Conservation (phyloP, 257 asterid genomes). For the Solanum virginianum region DNA sequence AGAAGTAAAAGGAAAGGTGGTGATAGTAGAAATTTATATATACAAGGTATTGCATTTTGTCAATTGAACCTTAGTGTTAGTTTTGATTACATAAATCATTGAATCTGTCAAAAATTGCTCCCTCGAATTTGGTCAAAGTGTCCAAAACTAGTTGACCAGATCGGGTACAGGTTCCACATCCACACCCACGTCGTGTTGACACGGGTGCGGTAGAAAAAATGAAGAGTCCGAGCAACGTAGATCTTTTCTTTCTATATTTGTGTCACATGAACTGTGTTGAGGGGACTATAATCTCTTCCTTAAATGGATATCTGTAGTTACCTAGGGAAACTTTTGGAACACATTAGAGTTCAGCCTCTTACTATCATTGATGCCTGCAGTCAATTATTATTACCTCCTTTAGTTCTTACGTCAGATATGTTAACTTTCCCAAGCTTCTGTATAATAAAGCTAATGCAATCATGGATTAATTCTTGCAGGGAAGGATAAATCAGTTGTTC, state of each 20-base stretch:
- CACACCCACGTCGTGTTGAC: no score
- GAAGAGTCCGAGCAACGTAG: no score
- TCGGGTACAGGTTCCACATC: no score
- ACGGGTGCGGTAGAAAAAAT: no score
- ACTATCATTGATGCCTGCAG: not conserved
- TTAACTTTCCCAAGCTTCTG: not conserved
- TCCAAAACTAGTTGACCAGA: no score
- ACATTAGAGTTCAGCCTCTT: not conserved
- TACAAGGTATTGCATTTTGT: no score
- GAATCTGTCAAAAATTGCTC: no score
- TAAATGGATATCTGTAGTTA: not conserved
- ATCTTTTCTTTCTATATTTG: not conserved
- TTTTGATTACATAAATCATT: no score
- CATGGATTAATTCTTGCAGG: slow-evolving; percentile 35
- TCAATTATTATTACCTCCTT: not conserved
- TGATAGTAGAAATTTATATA: no score
- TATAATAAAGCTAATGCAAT: not conserved
- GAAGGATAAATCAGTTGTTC: slow-evolving; percentile 77
- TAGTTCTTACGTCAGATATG: not conserved
- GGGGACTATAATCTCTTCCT: not conserved
- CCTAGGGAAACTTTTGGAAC: not conserved
- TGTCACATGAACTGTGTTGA: not conserved
- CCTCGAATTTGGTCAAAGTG: no score
- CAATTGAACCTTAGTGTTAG: no score
- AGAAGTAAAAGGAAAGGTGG: no score